Evolutionary conservation across 768 basidiomycete species (phyloP), one percentile per base, ranked within the genome.

Genomic region (Pholiota conissans): DNA sequence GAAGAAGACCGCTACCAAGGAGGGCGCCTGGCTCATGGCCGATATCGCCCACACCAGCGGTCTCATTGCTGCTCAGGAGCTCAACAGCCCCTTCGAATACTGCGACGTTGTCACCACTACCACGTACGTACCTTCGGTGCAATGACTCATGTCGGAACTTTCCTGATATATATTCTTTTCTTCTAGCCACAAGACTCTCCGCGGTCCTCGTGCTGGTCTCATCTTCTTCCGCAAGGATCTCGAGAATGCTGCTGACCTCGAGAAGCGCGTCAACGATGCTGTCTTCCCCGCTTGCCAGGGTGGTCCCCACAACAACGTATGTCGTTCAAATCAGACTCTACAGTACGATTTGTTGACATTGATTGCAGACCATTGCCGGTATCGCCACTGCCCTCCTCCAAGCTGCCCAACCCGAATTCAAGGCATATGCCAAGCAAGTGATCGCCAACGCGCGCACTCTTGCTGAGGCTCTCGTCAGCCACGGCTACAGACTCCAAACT

Each of bases 271-370:
- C 67, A 98, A 98, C 72, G 92, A 96, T 39, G 95, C 97, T 49
- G 96, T 99, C 62, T 99, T 99, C 87, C 97, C 97, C 56, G 96
- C 97, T 32, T 98, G 97, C 84, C 97, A 98, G 77, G 97, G 97
- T 75, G 97, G 96, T 49, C 97, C 96, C 42, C 97, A 98, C 81
- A 98, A 98, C 80, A 95, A 99, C 78, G 91, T 91, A 56, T 55
- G 85, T 63, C 29, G 5, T 34, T 16, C 16, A 22, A 5, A 20
- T 9, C 14, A 22, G 22, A 20, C 22, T 45, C 22, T 45, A 9
- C 18, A 1, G 5, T 20, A 24, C 18, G 18, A 4, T 40, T 40
- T 40, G 9, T 22, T 39, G 3, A 39, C 37, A n/a, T 24, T 20
- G 18, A 45, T 20, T 13, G 30, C 55, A 93, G 90, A 93, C 96